Evolutionary conservation across 148 eudicot species (phyloP), one percentile per base, ranked within the genome.

Genomic region (Rhododendron mucronatum): DNA sequence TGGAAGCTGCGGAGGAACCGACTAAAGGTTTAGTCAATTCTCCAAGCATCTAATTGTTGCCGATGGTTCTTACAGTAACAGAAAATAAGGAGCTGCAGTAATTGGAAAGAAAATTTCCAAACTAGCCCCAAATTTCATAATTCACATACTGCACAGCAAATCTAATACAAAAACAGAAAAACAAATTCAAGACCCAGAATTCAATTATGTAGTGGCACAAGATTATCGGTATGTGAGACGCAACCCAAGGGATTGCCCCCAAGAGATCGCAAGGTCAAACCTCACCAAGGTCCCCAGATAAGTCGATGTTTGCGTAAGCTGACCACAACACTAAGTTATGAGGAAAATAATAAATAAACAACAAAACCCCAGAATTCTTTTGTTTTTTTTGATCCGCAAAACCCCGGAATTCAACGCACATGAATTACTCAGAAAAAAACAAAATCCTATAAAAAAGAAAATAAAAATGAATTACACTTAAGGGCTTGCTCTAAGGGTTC

Each of bases 401-500:
- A 63, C 1, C 74, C 33, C 3, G 3, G 3, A 67, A 67, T 10
- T 28, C 6, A 67, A 67, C 12, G 28, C 44, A 41, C 80, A 55
- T 12, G 33, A 86, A 7, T 63, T 33, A 63, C 37, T 13, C 57
- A 75, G 84, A 11, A 14, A 21, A 78, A 21, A 84, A 80, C 47
- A 53, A 53, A 57, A 7, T 28, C 5, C 33, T 26, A 30, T 9
- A 48, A 8, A 48, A 57, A 15, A 53, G 4, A 37, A 37, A 37
- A 37, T 37, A 53, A 57, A 18, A 57, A 0, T 11, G 57, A 80
- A 73, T 13, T 44, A 57, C 18, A 53, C 23, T 4, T 16, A 18
- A 12, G 30, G 85, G 82, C 94, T 91, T 90, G 94, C 7, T 4
- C 57, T 18, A 35, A 1, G 37, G 37, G 18, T 13, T 53, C 16